These are phyloP conservation scores for Colletotrichum agaves DNA, from an alignment of 2,329 filamentous ascomycete species.

Conservation along the genomic window DNA sequence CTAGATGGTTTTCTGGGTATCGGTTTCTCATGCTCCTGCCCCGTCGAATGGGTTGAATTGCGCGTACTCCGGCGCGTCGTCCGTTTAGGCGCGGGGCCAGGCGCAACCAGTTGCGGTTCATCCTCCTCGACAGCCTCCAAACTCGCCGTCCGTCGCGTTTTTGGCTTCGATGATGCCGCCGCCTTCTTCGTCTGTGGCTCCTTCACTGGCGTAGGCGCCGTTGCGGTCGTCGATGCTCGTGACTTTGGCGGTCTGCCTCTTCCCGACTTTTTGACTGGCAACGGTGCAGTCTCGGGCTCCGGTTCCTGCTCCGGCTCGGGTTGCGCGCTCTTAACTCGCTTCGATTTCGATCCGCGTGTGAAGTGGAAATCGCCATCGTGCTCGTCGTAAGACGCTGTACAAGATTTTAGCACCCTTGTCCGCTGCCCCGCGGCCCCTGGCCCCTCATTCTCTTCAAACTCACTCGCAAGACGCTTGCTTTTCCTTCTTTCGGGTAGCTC, in stretches of 20 bases:
- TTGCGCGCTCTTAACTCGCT: constrained; percentile 70
- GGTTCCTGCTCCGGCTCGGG: constrained; percentile 54
- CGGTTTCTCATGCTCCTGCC: constrained; percentile 41
- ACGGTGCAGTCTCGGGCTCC: constrained; percentile 45
- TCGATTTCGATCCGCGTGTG: constrained; percentile 74
- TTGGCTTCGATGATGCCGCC: constrained; percentile 42
- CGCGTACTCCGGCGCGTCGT: constrained; percentile 57
- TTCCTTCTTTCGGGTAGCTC: constrained; percentile 68
- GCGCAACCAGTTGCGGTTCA: constrained; percentile 48
- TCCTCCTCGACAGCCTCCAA: constrained; percentile 51
- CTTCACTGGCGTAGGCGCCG: constrained; percentile 43
- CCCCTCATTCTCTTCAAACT: constrained; percentile 44
- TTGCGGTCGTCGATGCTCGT: constrained; percentile 45
- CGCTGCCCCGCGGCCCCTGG: constrained; percentile 49
- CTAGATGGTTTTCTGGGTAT: background rate
- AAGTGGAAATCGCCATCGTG: constrained; percentile 83
- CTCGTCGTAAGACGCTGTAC: constrained; percentile 61
- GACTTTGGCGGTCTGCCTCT: constrained; percentile 55
- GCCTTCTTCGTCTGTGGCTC: constrained; percentile 36
- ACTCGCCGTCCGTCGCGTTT: constrained; percentile 53
- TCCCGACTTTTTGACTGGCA: constrained; percentile 48
- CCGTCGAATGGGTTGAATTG: constrained; percentile 51
- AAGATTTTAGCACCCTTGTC: constrained; percentile 77
- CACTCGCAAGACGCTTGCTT: constrained; percentile 74
- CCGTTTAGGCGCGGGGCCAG: constrained; percentile 47